Base-by-base conservation (phyloP, 2,329 filamentous ascomycete genomes). In the Cordyceps pruinosa region DNA sequence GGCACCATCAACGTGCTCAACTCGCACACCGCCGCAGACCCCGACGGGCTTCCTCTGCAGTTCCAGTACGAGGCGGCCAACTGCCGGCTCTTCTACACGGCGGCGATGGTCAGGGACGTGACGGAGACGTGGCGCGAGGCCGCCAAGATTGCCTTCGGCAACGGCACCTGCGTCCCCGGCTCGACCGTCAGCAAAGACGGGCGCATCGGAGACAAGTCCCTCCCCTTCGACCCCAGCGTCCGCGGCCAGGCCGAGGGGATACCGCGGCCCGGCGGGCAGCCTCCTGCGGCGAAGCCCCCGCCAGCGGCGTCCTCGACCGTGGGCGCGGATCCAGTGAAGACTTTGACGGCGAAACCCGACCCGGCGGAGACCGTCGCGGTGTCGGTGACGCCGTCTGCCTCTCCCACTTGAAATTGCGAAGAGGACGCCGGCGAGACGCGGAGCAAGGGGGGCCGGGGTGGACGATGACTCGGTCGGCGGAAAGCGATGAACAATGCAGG, bases 41-140 rank as follows among this genome's bases (percentile, higher is more conserved):
- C 53, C 35, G 58, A 59, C 62, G 60, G 61, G 55, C 47, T 65
- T 21, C 78, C 84, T 15, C 68, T 79, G 17, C 85, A 88, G 62
- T 87, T 86, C 63, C 69, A 80, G 2, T 81, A 83, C 57, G 79
- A 85, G 61, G 76, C 81, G 1, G 80, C 84, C 1, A 79, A 84
- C 61, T 87, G 84, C 61, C 73, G 83, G 5, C 66, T 86, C 13
- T 87, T 78, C 64, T 86, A 80, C 59, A 84, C 83, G 2, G 65
- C 73, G 17, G 67, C 73, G 2, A 84, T 82, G 68, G 68, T 81
- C 34, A 68, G 74, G 4, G 74, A 83, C 58, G 74, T 80, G 2
- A 73, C 72, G 2, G 71, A 68, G n/a, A 64, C 82, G 34, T 87
- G 84, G 84, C 70, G 69, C 25, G 34, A 34, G n/a, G 53, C 34